Evolutionary conservation across 2,329 filamentous ascomycete genomes (phyloP), one percentile per base, ranked within the genome.

Genomic region (Fusarium nisikadoi): DNA sequence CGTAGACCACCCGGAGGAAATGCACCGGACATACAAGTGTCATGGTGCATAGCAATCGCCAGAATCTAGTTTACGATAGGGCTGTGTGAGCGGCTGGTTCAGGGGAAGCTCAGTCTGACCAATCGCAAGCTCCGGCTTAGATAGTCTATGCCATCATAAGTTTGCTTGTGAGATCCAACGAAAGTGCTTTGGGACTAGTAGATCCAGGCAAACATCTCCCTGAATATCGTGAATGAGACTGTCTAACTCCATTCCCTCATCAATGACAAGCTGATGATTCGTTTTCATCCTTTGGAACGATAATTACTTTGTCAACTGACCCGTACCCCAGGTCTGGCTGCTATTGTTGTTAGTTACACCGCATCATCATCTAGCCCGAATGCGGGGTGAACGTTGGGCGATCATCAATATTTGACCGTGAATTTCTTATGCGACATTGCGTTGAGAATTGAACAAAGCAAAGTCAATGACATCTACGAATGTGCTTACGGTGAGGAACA

Each of bases 381-480:
- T 45, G 38, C 58, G 20, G 33, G 29, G 31, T 27, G 23, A 35
- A 14, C 46, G 38, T 33, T 19, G 17, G 57, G 8, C 33, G 57
- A 56, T 56, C 53, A n/a, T 19, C 31, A 27, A 47, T 35, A n/a
- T 27, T 14, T n/a, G 13, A 47, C 53, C 39, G 53, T 56, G 53
- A 56, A 47, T 47, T 47, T 47, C 23, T 27, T 47, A 14, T 56
- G 39, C 39, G 20, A 35, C 14, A 47, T 56, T 46, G 23, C 29
- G 11, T 35, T 56, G 31, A 14, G 20, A 17, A n/a, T 27, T 47
- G 53, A 47, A 56, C 53, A 60, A 60, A 42, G 58, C 50, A 62
- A 67, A 67, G 62, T 67, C 64, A 39, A 67, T 67, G 64, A 67
- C 64, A 47, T 53, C 42, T 67, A 20, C 46, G 60, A n/a, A 4